Base-by-base conservation (phyloP, 805 yeast species). In the Limtongia smithiae region DNA sequence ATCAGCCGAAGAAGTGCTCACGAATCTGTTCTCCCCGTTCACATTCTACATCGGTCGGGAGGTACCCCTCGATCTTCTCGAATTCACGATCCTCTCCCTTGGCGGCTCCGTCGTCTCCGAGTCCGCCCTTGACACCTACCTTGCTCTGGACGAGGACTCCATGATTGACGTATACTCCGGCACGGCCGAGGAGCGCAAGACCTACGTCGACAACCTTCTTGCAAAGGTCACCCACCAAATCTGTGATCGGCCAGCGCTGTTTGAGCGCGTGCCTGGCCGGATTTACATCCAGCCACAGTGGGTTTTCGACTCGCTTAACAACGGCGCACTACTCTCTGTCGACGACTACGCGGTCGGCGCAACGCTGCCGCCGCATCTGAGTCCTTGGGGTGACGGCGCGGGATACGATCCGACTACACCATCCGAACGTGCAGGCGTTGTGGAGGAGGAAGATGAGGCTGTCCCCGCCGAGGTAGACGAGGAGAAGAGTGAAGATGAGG, bases 371-470 rank as follows among this genome's bases (percentile, higher is more conserved):
- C 97, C 98, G 32, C 98, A 93, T 69, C 74, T 93, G 63, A 86
- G 96, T 44, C 98, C 98, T 73, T 93, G 98, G 97, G 97, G 97
- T 60, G 98, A 93, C 71, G 78, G 90, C 41, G 88, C 84, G 61
- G 83, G 82, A 46, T 93, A 93, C 71, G 81, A 91, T 68, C 97
- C 98, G 62, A 81, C 76, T 49, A 83, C 79, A 28, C 68, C 68
- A 28, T 61, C 66, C 12, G 75, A 62, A 30, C 15, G 11, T n/a
- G 68, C 42, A 15, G 78, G 67, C 11, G 77, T 65, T 2, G 79
- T 62, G 9, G 76, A 62, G 2, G 78, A 66, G 7, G 79, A 67
- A 14, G 78, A 68, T 25, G 80, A 64, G n/a, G 81, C 69, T 14
- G 84, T 63, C 2, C 83, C 65, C 2, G 81, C 64, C 3, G 81